phyloP scores from a whole-genome alignment of 1,139 yeast species.

The Yamadazyma atmosphaerica region DNA sequence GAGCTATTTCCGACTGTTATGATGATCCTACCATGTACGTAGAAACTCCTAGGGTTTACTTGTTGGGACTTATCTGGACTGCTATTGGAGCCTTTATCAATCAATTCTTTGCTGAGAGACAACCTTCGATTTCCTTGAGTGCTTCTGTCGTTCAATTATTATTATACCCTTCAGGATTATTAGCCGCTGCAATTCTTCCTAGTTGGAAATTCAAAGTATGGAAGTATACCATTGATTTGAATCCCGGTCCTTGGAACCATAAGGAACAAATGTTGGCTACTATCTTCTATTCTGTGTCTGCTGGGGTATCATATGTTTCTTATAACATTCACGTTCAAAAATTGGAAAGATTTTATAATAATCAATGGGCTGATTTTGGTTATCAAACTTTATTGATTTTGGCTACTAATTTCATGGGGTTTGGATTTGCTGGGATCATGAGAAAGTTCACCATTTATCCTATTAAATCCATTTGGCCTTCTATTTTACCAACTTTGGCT shows the following conservation, averaged over 20 bases:
- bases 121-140: conserved; percentile 48
- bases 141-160: conserved; percentile 56
- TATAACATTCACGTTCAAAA: conserved; percentile 48
- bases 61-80: conserved; percentile 53
- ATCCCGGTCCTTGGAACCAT: conserved; percentile 60
- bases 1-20: conserved; percentile 54
- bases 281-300: conserved; percentile 43
- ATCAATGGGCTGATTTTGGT: conserved; percentile 47
- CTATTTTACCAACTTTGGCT: conserved; percentile 54
- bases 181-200: conserved; percentile 43
- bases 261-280: conserved; percentile 61
- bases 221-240: conserved; percentile 43
- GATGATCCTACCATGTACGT: conserved; percentile 51
- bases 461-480: conserved; percentile 57
- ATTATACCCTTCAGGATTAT: conserved; percentile 55
- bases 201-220: conserved; percentile 42
- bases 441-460: conserved; percentile 61
- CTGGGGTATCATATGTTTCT: conserved; percentile 43
- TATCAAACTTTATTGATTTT: conserved; percentile 51
- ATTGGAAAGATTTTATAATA: conserved; percentile 36
- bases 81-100: conserved; percentile 58
- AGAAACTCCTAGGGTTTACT: conserved; percentile 58
- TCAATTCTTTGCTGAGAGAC: conserved; percentile 57
- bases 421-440: conserved; percentile 63
- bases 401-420: conserved; percentile 60